Base-by-base conservation (phyloP, 805 yeast species). In the Pichia eremophila region DNA sequence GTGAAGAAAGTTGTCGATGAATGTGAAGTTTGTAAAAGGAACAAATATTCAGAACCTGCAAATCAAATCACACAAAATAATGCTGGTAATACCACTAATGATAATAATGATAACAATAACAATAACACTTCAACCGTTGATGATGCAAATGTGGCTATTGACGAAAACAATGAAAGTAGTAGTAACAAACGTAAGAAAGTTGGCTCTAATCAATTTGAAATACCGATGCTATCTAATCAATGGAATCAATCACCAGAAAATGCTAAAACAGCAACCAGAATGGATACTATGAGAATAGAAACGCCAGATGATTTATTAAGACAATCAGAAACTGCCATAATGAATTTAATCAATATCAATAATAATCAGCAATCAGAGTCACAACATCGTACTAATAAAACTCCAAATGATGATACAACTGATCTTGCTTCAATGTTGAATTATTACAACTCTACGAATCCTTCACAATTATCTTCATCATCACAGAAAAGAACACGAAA, bases 1-100 rank as follows among this genome's bases (percentile, higher is more conserved):
- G 96, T 86, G 1, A 81, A 85, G 1, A 78, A 79, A 31, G 91
- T 87, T 1, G 81, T 90, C 46, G 72, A 82, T 46, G 77, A 79
- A 50, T 93, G 98, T 62, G 70, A 73, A 2, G 83, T 79, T 44
- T 91, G 98, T 63, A 70, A 83, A 34, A 34, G 8, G 8, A 2
- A 2, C 9, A 34, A 34, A 15, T 14, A 18, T 34, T 37, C 82
- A 79, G 12, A 22, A 39, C 7, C 40, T 2, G 25, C 39, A 14
- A 38, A 19, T 6, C 31, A 32, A 18, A 31, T 34, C 34, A 3
- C 25, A 22, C 25, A 22, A 7, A 22, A 22, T 22, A 39, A 39
- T 4, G 18, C 10, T 29, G n/a, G 8, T 19, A 25, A 17, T 19
- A 19, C 28, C 6, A 44, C 25, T 37, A 22, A 31, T 34, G 29